phyloP scores from a whole-genome alignment of 768 basidiomycete species.

The Rhodosporidiobolus sp. region DNA sequence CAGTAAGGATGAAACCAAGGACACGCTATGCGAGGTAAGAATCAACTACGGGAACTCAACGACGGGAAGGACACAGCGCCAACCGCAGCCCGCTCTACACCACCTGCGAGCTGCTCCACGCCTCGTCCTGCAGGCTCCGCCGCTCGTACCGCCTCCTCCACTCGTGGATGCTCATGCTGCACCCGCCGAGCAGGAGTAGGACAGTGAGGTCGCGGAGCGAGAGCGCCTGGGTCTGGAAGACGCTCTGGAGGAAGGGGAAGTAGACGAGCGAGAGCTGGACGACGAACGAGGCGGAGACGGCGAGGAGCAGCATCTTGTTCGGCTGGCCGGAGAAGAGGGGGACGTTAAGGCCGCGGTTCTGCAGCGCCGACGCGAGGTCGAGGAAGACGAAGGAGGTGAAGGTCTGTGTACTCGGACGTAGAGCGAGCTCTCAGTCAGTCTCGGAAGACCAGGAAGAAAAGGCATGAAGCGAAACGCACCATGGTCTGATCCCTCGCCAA shows the following conservation, averaged over 20 bases:
- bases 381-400: slow-evolving; percentile 97
- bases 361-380: slow-evolving; percentile 89
- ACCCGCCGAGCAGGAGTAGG: slow-evolving; percentile 63
- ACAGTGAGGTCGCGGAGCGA: slow-evolving; percentile 64
- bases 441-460: not conserved
- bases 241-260: slow-evolving; percentile 79
- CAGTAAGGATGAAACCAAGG: no score
- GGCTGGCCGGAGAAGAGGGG: slow-evolving; percentile 59
- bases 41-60: no score
- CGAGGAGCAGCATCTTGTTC: slow-evolving; percentile 85
- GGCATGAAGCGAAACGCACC: slow-evolving; percentile 56
- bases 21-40: no score
- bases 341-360: slow-evolving; percentile 87
- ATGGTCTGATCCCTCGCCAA: slow-evolving; percentile 90
- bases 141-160: slow-evolving; percentile 37
- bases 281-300: slow-evolving; percentile 79
- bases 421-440: slow-evolving; percentile 8
- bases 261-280: slow-evolving; percentile 84
- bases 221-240: slow-evolving; percentile 91
- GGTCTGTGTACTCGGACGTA: slow-evolving; percentile 59
- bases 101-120: slow-evolving; percentile 31
- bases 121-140: slow-evolving; percentile 22
- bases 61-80: no score
- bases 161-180: slow-evolving; percentile 39
- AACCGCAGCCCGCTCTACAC: no score